Base-by-base conservation (phyloP, 768 basidiomycete genomes). In the Mycena alexandri region DNA sequence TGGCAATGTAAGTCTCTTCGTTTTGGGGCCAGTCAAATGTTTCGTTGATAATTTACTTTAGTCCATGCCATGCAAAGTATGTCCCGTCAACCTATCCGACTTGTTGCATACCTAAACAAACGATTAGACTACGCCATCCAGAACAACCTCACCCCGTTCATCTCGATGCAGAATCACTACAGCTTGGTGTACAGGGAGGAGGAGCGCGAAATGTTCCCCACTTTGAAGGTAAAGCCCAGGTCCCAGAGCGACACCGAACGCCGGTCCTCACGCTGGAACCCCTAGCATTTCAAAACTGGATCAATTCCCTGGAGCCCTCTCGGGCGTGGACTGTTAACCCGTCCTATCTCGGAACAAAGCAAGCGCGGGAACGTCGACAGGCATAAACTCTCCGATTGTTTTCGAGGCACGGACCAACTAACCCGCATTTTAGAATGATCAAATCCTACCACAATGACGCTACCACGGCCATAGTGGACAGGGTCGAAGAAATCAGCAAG, bases 81-180 rank as follows among this genome's bases (percentile, higher is more conserved):
- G 78, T 72, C n/a, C 8, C 34, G n/a, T 56, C 33, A n/a, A 17
- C 14, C 42, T 36, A n/a, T n/a, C 66, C 24, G 53, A 48, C 33
- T 17, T 19, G 13, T 17, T 19, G 11, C 13, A 33, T 38, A 25
- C 21, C 24, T 48, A 51, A 50, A 16, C 38, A 3, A 21, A n/a
- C 14, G 25, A 43, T 19, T 60, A 89, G 88, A 87, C 74, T 89
- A 90, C 70, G 89, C 89, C 0, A 85, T 89, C 61, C 75, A 81
- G 43, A 85, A 91, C 74, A 82, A 84, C 10, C 77, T 87, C 2
- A 87, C 86, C 0, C 86, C 86, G 1, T 90, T 91, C 77, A 87
- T 90, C 72, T 87, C 86, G 0, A 89, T 90, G 89, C 90, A 91
- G 75, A 91, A 91, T 71, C 87, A 88, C 64, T 85, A 91, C 74